phyloP scores from a whole-genome alignment of 2,329 filamentous ascomycete genomes.

The Monosporascus sp. region DNA sequence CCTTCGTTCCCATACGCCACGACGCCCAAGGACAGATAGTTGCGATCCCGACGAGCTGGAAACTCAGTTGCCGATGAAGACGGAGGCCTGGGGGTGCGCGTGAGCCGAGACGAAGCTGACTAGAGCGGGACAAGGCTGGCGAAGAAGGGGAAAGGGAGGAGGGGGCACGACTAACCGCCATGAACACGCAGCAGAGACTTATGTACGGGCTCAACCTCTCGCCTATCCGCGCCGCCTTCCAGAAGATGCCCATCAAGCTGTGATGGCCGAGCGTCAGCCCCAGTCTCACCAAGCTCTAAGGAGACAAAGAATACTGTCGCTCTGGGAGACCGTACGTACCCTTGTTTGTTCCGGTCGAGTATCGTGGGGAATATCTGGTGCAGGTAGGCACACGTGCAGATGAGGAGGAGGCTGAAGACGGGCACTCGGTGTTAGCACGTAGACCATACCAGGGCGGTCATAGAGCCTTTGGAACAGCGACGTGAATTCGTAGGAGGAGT shows the following conservation, averaged over 20 bases:
- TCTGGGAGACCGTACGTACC: conserved; percentile 45
- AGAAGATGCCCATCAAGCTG: conserved; percentile 80
- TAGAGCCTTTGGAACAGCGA: background rate
- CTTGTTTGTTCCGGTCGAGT: conserved; percentile 89
- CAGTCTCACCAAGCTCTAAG: background rate
- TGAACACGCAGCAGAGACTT: conserved; percentile 84
- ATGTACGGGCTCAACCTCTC: conserved; percentile 94
- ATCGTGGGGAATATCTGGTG: conserved; percentile 85
- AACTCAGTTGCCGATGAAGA: conserved; percentile 24
- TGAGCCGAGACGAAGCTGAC: background rate
- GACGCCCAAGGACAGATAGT: background rate
- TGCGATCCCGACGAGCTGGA: background rate
- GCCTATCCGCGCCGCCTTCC: conserved; percentile 91
- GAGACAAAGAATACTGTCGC: background rate
- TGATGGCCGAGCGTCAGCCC: conserved; percentile 4
- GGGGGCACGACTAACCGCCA: conserved; percentile 64
- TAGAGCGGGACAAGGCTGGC: conserved; percentile 2
- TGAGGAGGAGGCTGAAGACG: conserved; percentile 62
- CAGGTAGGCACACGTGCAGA: conserved; percentile 92
- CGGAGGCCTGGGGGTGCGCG: conserved; percentile 17
- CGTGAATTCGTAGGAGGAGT: background rate
- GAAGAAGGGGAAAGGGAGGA: background rate
- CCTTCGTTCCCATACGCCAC: background rate
- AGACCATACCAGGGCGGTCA: background rate
- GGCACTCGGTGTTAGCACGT: background rate